Evolutionary conservation across 2,329 filamentous ascomycete genomes (phyloP).

Genomic region (Neofusicoccum ribis): DNA sequence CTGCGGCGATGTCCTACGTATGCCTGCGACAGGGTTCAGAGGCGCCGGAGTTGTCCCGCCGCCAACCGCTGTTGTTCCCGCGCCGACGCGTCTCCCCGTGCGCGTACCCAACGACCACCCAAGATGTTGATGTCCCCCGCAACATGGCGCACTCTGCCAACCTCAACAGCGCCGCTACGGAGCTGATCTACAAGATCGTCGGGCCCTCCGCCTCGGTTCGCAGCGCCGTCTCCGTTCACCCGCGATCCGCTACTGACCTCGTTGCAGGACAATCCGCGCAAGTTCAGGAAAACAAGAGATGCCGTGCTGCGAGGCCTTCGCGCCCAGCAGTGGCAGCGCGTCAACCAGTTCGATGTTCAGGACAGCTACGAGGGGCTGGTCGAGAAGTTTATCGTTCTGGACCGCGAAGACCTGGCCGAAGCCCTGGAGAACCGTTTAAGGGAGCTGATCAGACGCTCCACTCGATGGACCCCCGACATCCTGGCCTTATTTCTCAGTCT

Average conservation of each 20-base stretch:
- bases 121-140: not conserved
- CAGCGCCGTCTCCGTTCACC: not conserved
- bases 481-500: conserved; percentile 77
- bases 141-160: conserved; percentile 71
- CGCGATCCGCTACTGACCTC: conserved; percentile 18
- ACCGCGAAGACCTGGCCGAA: conserved; percentile 77
- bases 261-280: conserved; percentile 23
- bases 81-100: conserved; percentile 12
- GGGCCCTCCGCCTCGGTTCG: conserved; percentile 36
- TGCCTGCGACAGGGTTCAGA: not conserved
- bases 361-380: conserved; percentile 57
- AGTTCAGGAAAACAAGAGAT: conserved; percentile 40
- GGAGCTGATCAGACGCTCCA: conserved; percentile 55
- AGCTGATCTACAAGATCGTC: conserved; percentile 67
- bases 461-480: conserved; percentile 75
- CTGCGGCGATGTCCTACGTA: not conserved
- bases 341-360: conserved; percentile 52
- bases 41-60: not conserved
- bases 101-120: conserved; percentile 15
- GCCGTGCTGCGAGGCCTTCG: conserved; percentile 41
- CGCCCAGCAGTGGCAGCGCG: conserved; percentile 45
- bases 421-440: conserved; percentile 61
- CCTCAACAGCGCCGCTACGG: conserved; percentile 65
- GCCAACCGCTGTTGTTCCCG: not conserved
- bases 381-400: conserved; percentile 81